phyloP scores from a whole-genome alignment of 2,329 filamentous ascomycete genomes.

The Penicillium sp. region DNA sequence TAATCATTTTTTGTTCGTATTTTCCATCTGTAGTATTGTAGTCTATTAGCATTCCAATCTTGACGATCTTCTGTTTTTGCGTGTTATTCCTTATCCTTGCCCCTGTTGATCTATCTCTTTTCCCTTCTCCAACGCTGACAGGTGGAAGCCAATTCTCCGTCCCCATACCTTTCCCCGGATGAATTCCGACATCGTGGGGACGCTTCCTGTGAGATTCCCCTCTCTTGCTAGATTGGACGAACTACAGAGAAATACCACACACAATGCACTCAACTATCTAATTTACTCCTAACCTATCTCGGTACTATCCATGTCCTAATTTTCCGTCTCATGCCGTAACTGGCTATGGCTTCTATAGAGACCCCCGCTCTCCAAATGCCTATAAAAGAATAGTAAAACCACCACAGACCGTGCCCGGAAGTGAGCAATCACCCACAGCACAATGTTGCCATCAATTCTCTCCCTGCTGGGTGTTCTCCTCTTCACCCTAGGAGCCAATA shows the following conservation, averaged over 20 bases:
- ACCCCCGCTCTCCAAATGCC: background rate
- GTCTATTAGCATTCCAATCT: background rate
- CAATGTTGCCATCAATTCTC: background rate
- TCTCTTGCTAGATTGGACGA: conserved; percentile 2
- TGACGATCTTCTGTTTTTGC: too few relatives aligned
- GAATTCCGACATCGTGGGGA: conserved; percentile 14
- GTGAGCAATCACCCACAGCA: background rate
- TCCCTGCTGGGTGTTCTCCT: background rate
- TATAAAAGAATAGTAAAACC: background rate
- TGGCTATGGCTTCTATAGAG: background rate
- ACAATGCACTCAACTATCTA: background rate
- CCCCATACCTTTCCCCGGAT: conserved; percentile 4
- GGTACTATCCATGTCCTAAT: background rate
- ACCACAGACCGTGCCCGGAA: background rate
- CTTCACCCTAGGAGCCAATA: background rate
- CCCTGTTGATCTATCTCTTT: background rate
- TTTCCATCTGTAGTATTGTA: background rate
- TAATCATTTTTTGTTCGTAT: conserved; percentile 20
- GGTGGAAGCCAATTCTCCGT: conserved; percentile 27
- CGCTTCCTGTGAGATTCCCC: conserved; percentile 10
- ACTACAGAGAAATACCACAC: background rate
- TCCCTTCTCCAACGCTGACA: conserved; percentile 13
- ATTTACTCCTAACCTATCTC: background rate
- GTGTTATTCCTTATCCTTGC: too few relatives aligned
- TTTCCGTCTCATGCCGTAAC: background rate